phyloP scores from a whole-genome alignment of 768 basidiomycete species.

The Leccinum uliginosum region DNA sequence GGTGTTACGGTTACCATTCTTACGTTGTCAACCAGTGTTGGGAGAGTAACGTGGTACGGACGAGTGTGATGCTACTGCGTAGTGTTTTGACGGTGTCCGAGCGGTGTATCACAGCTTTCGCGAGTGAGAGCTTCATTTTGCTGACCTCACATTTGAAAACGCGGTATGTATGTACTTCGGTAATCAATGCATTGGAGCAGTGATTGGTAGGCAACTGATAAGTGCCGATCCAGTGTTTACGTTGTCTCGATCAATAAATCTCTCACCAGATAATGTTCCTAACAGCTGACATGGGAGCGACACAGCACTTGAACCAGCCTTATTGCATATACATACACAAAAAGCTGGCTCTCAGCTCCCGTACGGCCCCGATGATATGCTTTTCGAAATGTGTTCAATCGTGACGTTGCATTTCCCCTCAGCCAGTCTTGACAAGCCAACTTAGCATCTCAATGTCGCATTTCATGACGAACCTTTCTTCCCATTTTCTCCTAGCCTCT shows the following conservation, averaged over 20 bases:
- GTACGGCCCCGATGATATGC: constrained; percentile 7
- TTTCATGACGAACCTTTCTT: not conserved
- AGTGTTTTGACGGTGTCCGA: too few species aligned
- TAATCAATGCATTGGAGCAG: too few species aligned
- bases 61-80: too few species aligned
- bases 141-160: too few species aligned
- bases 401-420: not conserved
- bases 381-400: not conserved
- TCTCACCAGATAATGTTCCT: not conserved
- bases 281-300: not conserved
- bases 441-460: not conserved
- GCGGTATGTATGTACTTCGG: too few species aligned
- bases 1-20: too few species aligned
- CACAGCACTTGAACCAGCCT: not conserved
- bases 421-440: constrained; percentile 8
- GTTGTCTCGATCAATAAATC: not conserved
- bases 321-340: not conserved
- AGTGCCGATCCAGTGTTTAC: not conserved
- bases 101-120: too few species aligned
- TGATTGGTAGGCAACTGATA: too few species aligned
- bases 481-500: not conserved
- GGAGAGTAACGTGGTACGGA: too few species aligned
- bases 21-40: too few species aligned
- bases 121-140: too few species aligned
- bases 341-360: constrained; percentile 8